These are phyloP conservation scores for Rhododendron williamsianum DNA, from an alignment of 148 eudicot genomes.

Conservation along the genomic window DNA sequence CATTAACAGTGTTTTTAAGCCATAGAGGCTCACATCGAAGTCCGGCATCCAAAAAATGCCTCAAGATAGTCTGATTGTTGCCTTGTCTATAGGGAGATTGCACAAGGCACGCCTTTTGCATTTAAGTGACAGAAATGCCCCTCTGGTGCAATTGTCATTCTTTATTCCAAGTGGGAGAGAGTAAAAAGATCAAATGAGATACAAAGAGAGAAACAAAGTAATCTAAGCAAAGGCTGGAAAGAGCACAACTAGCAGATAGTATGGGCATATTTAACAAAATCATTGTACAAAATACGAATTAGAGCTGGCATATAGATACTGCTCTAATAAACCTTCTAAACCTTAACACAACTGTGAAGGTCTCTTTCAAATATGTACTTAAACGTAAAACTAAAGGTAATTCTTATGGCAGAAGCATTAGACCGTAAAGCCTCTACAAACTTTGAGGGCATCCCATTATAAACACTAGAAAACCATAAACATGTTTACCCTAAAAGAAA, in stretches of 20 bases:
- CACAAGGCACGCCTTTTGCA: not conserved
- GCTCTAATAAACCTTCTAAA: not conserved
- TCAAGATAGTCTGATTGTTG: not conserved
- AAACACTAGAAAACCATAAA: not conserved
- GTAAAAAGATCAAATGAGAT: not conserved
- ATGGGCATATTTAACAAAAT: not conserved
- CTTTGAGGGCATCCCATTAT: not conserved
- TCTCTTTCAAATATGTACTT: not conserved
- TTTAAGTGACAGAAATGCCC: not conserved
- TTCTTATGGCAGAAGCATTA: not conserved
- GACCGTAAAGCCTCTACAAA: not conserved
- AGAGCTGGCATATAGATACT: not conserved
- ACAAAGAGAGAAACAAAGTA: not conserved
- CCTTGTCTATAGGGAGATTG: not conserved
- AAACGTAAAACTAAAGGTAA: not conserved
- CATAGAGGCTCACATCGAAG: not conserved
- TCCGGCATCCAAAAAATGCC: not conserved
- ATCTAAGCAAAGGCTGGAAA: not conserved
- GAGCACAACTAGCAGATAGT: not conserved
- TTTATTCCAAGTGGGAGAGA: not conserved
- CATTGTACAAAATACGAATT: not conserved
- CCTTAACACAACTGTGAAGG: not conserved
- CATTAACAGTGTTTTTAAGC: not conserved
- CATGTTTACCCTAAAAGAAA: not conserved
- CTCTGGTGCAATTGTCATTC: not conserved